Percentiles rank a stretch among this genome's conserved stretches.
phyloP scores from a whole-genome alignment of 805 yeast genomes.

The Saccharomyces paradoxus region DNA sequence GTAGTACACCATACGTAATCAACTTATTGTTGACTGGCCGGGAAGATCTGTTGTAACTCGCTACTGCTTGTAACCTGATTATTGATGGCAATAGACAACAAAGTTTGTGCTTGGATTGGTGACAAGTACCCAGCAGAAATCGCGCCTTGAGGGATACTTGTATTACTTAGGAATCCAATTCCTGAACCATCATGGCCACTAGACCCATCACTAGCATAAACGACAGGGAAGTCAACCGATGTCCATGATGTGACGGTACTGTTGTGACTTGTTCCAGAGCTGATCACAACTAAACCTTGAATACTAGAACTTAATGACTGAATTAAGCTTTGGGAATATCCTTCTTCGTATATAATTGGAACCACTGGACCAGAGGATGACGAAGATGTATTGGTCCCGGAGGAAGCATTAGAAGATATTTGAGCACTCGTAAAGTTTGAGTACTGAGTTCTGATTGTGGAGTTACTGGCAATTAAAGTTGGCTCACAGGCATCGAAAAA shows the following conservation, averaged over 20 bases:
- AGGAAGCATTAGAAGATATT: conserved; percentile 2
- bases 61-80: conserved; percentile 17
- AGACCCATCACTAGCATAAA: conserved; percentile 15
- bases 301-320: conserved; percentile 12
- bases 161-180: conserved; percentile 11
- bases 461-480: conserved; percentile 10
- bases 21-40: neutral
- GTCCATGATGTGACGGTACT: conserved; percentile 6
- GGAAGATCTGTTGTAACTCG: conserved; percentile 8
- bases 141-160: conserved; percentile 18
- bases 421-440: conserved; percentile 16
- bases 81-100: conserved; percentile 23
- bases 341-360: conserved; percentile 24
- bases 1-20: neutral
- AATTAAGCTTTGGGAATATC: conserved; percentile 11
- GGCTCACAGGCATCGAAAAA: conserved; percentile 20
- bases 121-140: conserved; percentile 27
- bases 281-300: conserved; percentile 22
- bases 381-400: neutral
- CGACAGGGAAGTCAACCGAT: conserved; percentile 14
- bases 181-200: conserved; percentile 1
- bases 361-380: conserved; percentile 12
- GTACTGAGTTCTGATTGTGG: conserved; percentile 17
- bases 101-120: conserved; percentile 28
- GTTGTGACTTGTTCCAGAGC: conserved; percentile 10